Percentiles rank a stretch among this genome's conserved stretches.
Evolutionary conservation across 2,329 filamentous ascomycete species (phyloP).

Genomic region (Rhinocladiella similis): DNA sequence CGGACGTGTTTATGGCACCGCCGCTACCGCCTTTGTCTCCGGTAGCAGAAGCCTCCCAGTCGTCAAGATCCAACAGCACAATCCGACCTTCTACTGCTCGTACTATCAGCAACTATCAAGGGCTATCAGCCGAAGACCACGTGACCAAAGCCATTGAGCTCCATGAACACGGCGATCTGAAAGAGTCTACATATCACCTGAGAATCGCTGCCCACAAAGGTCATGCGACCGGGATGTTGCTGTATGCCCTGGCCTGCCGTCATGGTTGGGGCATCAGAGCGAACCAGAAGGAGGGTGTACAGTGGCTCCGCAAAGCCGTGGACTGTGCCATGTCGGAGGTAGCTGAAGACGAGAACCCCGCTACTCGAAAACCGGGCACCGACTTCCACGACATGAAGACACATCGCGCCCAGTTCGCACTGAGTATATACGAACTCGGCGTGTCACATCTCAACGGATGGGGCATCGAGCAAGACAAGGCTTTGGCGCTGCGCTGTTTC

Average conservation of each 20-base stretch:
- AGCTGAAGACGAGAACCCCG: constrained; percentile 70
- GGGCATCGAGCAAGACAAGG: constrained; percentile 92
- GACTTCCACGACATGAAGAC: constrained; percentile 71
- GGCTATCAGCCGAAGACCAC: constrained; percentile 70
- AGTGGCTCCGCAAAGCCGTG: constrained; percentile 89
- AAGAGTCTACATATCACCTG: constrained; percentile 94
- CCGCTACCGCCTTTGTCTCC: constrained; percentile 24
- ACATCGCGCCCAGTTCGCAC: constrained; percentile 86
- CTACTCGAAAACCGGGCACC: constrained; percentile 56
- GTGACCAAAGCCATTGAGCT: constrained; percentile 85
- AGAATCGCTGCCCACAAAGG: constrained; percentile 83
- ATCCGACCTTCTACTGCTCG: constrained; percentile 39
- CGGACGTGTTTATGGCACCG: constrained; percentile 9
- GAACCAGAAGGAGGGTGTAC: constrained; percentile 84
- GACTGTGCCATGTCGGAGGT: constrained; percentile 80
- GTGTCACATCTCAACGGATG: constrained; percentile 98
- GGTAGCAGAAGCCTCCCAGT: constrained; percentile 52
- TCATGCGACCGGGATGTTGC: constrained; percentile 88
- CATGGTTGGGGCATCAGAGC: constrained; percentile 98
- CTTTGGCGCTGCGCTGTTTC: constrained; percentile 84
- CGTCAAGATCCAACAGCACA: constrained; percentile 67
- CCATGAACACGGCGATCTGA: constrained; percentile 82
- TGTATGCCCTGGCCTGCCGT: constrained; percentile 91
- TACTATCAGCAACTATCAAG: constrained; percentile 30
- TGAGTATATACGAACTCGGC: constrained; percentile 94